Evolutionary conservation across 345 rosid species (phyloP).

Genomic region (Pseudoturritis turrita): DNA sequence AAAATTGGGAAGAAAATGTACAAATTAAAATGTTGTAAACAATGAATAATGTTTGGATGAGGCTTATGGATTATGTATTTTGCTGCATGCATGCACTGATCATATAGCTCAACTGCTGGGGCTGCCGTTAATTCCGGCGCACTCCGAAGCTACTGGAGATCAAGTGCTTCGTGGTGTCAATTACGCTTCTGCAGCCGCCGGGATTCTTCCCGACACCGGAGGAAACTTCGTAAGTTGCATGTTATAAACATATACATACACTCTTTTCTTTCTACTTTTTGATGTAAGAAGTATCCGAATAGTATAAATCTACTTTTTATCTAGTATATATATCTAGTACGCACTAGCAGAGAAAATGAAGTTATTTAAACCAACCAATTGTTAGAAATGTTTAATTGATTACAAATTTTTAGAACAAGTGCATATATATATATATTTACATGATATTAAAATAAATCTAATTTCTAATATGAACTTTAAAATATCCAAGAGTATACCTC

Average conservation of each 20-base stretch:
- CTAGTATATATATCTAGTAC: too few species aligned
- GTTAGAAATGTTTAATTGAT: not conserved
- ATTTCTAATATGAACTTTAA: not conserved
- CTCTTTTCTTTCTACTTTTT: not conserved
- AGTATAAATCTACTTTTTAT: too few species aligned
- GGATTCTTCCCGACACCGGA: slow-evolving; percentile 87
- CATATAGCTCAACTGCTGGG: slow-evolving; percentile 70
- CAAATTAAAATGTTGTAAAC: not conserved
- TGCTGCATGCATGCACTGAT: slow-evolving; percentile 19
- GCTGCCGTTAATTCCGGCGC: slow-evolving; percentile 82
- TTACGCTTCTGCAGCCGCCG: slow-evolving; percentile 98
- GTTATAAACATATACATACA: not conserved
- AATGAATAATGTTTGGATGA: not conserved
- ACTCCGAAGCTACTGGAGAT: slow-evolving; percentile 69
- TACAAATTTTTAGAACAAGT: not conserved
- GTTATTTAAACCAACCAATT: not conserved
- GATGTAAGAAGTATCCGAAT: not conserved
- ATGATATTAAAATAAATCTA: not conserved
- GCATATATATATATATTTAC: not conserved
- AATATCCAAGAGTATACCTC: not conserved
- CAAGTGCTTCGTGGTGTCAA: slow-evolving; percentile 80
- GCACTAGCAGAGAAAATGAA: too few species aligned
- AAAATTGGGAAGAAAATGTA: not conserved
- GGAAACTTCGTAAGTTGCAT: slow-evolving; percentile 66
- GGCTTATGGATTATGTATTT: not conserved